Base-by-base conservation (phyloP, 768 basidiomycete genomes). In the Tricholoma sp. region DNA sequence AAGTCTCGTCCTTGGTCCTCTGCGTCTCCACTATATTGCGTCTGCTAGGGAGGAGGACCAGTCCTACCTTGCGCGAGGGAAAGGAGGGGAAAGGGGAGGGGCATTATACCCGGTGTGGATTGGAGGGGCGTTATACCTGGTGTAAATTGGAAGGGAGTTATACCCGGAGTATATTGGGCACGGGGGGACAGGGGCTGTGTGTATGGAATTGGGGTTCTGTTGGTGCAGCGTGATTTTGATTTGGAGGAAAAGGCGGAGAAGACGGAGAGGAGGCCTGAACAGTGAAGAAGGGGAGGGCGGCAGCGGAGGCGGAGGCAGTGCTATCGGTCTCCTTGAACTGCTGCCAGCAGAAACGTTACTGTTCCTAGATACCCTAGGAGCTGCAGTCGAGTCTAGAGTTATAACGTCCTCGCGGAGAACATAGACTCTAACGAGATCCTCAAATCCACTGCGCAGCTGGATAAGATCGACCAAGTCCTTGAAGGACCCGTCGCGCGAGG, bases 391-490 rank as follows among this genome's bases (percentile, higher is more conserved):
- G 28, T 34, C 54, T 53, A 74, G 59, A n/a, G 63, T 64, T 17
- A 80, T 68, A 2, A 80, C 69, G 9, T 76, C 77, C 17, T 75
- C 69, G 24, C 68, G 63, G 0, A 72, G 45, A 0, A 77, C 78
- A 56, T 76, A 76, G 2, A 68, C 61, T 36, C 79, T 62, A 8
- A 91, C 76, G 36, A 93, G 76, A 66, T 93, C 91, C 68, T 93
- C 91, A 15, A 88, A 66, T 18, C 91, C 73, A 29, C 82, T 80
- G 50, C 83, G 80, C 4, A 91, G 91, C 70, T 92, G 88, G 61
- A 75, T 78, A 53, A 88, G 78, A 59, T 88, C 87, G 66, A 93
- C 92, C 28, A 93, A 71, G 63, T 92, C 91, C 57, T 83, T 84
- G 74, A 88, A 92, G 10, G 80, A 77, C 66, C 91, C 89, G 53